Evolutionary conservation across 2,329 filamentous ascomycete genomes (phyloP), one percentile per base, ranked within the genome.

Genomic region (Verticillium longisporum): DNA sequence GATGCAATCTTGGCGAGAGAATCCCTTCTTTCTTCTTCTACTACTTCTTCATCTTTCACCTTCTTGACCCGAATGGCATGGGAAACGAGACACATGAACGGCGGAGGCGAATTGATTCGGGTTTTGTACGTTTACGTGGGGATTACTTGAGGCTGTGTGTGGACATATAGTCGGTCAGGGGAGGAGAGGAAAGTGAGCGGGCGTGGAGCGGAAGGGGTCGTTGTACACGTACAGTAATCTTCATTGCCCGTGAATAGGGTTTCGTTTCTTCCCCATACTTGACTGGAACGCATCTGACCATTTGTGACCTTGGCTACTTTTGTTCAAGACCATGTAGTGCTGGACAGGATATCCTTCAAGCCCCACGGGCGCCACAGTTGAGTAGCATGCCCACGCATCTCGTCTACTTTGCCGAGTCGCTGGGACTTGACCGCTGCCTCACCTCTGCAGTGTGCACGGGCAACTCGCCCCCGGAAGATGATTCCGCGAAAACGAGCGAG

Each of bases 11-110:
- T n/a, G 21, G 41, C 41, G 11, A 50, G 41, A 50, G 41, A 21
- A 21, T 21, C 41, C 2, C 41, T 21, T 21, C 41, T 50, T n/a
- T n/a, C n/a, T 26, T 41, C 14, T 37, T 57, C 21, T 31, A 56
- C 14, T 26, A 56, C 14, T 33, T 36, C 14, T 36, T 33, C 34
- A n/a, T 56, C n/a, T 56, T n/a, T n/a, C 7, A 11, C 13, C 26
- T 34, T 34, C 54, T 56, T 56, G 36, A 38, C 56, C 56, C 56
- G 56, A 32, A 14, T 36, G 37, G 56, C 21, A 50, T 41, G 56
- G 56, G 41, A 58, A 33, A 58, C 37, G 56, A 58, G 56, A 58
- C 56, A 58, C 38, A 58, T 58, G 56, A 58, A 33, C 21, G 56
- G 18, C 14, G 33, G 55, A 33, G 34, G 32, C n/a, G n/a, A 21